phyloP scores from a whole-genome alignment of 1,284 basidiomycete genomes.

The Vanrija pseudolonga region DNA sequence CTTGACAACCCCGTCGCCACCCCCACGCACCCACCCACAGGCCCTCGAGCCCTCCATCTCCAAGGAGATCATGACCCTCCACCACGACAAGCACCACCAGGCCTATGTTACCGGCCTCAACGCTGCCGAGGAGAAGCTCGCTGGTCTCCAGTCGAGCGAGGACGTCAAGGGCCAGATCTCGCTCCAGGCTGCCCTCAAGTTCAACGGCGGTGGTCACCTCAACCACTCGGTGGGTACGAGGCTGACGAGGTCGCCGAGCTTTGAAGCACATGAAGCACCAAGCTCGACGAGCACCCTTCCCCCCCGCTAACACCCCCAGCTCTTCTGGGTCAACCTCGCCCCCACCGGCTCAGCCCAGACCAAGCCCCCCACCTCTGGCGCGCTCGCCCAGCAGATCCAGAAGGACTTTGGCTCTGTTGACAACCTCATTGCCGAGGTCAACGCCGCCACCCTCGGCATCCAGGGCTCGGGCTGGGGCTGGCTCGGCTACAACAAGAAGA shows the following conservation, averaged over 20 bases:
- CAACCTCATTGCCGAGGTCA: constrained; percentile 70
- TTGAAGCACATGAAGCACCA: not conserved
- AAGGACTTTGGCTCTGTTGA: constrained; percentile 80
- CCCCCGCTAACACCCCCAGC: constrained; percentile 54
- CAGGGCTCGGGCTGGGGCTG: constrained; percentile 99
- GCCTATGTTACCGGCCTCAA: constrained; percentile 88
- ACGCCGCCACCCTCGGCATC: constrained; percentile 82
- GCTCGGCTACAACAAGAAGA: constrained; percentile 72
- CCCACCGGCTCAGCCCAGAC: constrained; percentile 61
- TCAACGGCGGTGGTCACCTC: constrained; percentile 78
- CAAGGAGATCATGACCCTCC: constrained; percentile 81
- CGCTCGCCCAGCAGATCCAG: constrained; percentile 76
- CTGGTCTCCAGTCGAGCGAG: constrained; percentile 52
- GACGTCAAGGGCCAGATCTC: constrained; percentile 75
- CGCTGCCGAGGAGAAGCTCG: constrained; percentile 80
- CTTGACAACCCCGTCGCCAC: too few relatives aligned
- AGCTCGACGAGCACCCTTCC: not conserved
- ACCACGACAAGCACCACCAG: constrained; percentile 95
- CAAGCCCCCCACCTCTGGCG: constrained; percentile 62
- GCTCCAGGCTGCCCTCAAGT: constrained; percentile 80
- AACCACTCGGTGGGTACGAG: constrained; percentile 42
- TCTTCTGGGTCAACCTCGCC: constrained; percentile 97
- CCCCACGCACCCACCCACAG: constrained; percentile 15
- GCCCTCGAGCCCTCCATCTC: constrained; percentile 58
- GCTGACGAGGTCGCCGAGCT: not conserved